Base-by-base conservation (phyloP, 2,329 filamentous ascomycete species). In the Aotearoamyces nothofagi region DNA sequence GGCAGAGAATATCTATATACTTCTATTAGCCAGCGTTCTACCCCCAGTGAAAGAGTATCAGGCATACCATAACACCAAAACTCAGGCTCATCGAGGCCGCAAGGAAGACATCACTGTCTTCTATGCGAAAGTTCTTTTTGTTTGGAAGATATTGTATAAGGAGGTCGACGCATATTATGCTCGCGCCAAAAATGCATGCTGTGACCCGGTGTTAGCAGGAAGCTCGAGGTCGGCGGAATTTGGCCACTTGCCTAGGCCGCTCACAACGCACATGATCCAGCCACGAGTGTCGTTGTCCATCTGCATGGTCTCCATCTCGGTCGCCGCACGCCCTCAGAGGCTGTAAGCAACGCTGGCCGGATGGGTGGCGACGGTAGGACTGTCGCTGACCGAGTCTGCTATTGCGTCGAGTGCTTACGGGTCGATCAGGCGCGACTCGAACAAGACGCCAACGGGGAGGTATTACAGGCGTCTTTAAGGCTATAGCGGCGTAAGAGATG, bases 201-300 rank as follows among this genome's bases (percentile, higher is more conserved):
- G 23, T 9, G 14, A 11, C 13, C 9, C 22, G 9, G 27, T 10
- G 30, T 42, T 19, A 41, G 33, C 22, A 22, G 10, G 11, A 3
- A 13, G 14, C n/a, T 31, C 25, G 19, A 15, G 3, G 4, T 9
- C n/a, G 9, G 12, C 9, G 9, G n/a, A 12, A 3, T 8, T 19
- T 5, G 30, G 36, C 41, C 33, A 60, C 66, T 33, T 44, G 75
- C 70, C 70, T 37, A 72, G 55, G 31, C 84, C 73, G 47, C 84
- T 92, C 53, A 86, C 82, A 39, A 84, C 63, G 46, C 66, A 75
- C 79, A 96, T 82, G 43, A 96, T 77, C 87, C 87, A 96, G 45
- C 90, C 87, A 39, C 84, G 72, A 38, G 77, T 77, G 58, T 96
- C 87, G 58, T 87, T 90, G 50, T 73, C 66, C 39, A 78, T 33